Percentiles rank a stretch among this genome's conserved stretches.
Evolutionary conservation across 2,329 filamentous ascomycete genomes (phyloP).

Genomic region (Domatiomyces globalis): DNA sequence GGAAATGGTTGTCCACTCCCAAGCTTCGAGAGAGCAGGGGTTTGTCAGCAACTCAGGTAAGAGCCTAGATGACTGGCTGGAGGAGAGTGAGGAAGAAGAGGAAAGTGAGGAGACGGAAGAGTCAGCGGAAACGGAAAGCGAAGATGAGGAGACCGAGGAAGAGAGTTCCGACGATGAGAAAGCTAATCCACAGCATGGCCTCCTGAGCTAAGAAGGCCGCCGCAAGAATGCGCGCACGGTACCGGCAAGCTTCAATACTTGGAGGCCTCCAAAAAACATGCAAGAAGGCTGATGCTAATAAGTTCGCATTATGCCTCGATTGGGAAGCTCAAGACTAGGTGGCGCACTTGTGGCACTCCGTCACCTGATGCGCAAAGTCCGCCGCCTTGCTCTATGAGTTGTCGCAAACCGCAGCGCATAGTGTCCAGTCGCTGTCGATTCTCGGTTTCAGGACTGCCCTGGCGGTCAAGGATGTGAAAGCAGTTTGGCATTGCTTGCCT

Average conservation of each 20-base stretch:
- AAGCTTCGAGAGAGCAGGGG: slow-evolving; percentile 11
- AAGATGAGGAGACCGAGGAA: slow-evolving; percentile 28
- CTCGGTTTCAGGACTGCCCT: not conserved
- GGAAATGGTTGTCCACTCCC: slow-evolving; percentile 17
- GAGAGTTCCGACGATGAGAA: slow-evolving; percentile 8
- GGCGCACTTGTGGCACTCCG: too few relatives aligned
- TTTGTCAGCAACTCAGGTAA: slow-evolving; percentile 45
- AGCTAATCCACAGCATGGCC: not conserved
- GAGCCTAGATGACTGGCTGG: slow-evolving; percentile 86
- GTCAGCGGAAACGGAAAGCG: slow-evolving; percentile 36
- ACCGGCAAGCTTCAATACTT: not conserved
- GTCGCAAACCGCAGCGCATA: not conserved
- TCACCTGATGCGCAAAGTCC: not conserved
- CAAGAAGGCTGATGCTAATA: not conserved
- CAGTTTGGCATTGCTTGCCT: not conserved
- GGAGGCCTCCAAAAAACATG: too few relatives aligned
- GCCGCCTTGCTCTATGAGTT: not conserved
- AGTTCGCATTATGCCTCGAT: not conserved
- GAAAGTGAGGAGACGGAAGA: slow-evolving; percentile 41
- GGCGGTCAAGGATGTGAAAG: not conserved
- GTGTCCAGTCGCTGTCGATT: not conserved
- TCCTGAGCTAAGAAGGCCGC: not conserved
- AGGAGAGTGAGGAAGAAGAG: slow-evolving; percentile 51
- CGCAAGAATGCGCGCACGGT: too few relatives aligned
- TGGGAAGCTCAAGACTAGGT: not conserved